These are phyloP conservation scores for Talaromyces trachyspermus DNA, from an alignment of 495 filamentous ascomycete species.

Conservation along the genomic window DNA sequence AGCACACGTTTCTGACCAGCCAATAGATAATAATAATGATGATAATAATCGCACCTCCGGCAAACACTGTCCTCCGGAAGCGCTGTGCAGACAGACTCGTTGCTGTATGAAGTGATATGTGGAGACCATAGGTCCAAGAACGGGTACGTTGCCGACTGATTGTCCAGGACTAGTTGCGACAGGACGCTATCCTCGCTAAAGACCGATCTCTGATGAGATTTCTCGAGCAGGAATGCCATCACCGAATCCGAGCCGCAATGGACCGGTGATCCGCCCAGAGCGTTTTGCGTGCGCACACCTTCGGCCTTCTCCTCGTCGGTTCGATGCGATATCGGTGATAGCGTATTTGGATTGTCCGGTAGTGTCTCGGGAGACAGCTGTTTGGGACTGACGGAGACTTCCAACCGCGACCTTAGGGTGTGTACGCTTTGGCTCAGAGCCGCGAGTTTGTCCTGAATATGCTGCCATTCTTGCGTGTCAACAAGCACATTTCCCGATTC, in stretches of 20 bases:
- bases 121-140: constrained; percentile 59
- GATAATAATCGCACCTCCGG: constrained; percentile 29
- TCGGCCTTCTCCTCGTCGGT: constrained; percentile 56
- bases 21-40: not conserved
- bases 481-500: constrained; percentile 20
- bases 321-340: constrained; percentile 23
- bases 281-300: constrained; percentile 49
- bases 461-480: constrained; percentile 36
- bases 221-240: constrained; percentile 52
- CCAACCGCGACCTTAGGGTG: constrained; percentile 32
- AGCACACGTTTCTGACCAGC: not conserved
- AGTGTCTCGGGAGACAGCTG: not conserved
- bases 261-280: constrained; percentile 46
- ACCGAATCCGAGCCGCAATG: constrained; percentile 54
- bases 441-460: constrained; percentile 32
- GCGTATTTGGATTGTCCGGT: constrained; percentile 20
- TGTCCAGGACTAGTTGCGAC: constrained; percentile 74
- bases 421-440: constrained; percentile 39
- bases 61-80: constrained; percentile 50
- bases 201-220: constrained; percentile 57
- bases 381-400: constrained; percentile 11
- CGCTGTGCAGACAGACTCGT: constrained; percentile 63
- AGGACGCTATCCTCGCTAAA: constrained; percentile 70
- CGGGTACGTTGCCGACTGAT: constrained; percentile 74
- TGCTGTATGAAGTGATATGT: constrained; percentile 62